A percentile compares a stretch with the other conserved stretches of the same genome.
These are phyloP conservation scores for Coniochaeta sp. DNA, from an alignment of 2,329 filamentous ascomycete genomes.

Conservation along the genomic window DNA sequence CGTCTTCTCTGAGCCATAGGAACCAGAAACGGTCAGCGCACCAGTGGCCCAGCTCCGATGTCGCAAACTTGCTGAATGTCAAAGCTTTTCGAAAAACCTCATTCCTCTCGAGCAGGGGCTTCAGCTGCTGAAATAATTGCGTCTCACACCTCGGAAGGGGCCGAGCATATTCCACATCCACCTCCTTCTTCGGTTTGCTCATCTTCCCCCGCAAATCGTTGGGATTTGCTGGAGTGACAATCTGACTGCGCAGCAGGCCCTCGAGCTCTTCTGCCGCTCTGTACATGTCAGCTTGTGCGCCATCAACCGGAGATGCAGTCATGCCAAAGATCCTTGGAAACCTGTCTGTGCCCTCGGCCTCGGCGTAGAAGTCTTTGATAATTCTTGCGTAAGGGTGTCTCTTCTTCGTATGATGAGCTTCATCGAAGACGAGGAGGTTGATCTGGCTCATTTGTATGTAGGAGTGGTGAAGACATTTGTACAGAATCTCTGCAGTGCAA, in stretches of 20 bases:
- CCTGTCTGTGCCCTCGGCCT: conserved; percentile 30
- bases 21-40: conserved; percentile 78
- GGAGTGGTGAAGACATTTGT: conserved; percentile 68
- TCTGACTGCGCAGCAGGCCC: conserved; percentile 68
- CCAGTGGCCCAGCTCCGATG: conserved; percentile 70
- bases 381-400: conserved; percentile 86
- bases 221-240: conserved; percentile 61
- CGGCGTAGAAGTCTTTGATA: conserved; percentile 76
- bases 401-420: conserved; percentile 94
- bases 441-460: conserved; percentile 77
- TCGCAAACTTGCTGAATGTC: conserved; percentile 49
- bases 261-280: conserved; percentile 70
- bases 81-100: conserved; percentile 49
- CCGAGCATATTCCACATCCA: conserved; percentile 44
- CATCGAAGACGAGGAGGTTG: conserved; percentile 89
- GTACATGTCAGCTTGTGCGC: conserved; percentile 62
- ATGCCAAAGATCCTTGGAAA: conserved; percentile 85
- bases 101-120: conserved; percentile 31
- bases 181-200: conserved; percentile 50
- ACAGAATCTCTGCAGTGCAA: conserved; percentile 83
- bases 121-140: conserved; percentile 52
- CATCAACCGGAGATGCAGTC: conserved; percentile 91
- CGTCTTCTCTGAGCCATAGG: conserved; percentile 57
- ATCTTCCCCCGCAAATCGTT: conserved; percentile 51
- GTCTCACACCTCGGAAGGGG: conserved; percentile 53